Evolutionary conservation across 129 eudicot species (phyloP), one percentile per base, ranked within the genome.

Genomic region (Glebionis coronaria): DNA sequence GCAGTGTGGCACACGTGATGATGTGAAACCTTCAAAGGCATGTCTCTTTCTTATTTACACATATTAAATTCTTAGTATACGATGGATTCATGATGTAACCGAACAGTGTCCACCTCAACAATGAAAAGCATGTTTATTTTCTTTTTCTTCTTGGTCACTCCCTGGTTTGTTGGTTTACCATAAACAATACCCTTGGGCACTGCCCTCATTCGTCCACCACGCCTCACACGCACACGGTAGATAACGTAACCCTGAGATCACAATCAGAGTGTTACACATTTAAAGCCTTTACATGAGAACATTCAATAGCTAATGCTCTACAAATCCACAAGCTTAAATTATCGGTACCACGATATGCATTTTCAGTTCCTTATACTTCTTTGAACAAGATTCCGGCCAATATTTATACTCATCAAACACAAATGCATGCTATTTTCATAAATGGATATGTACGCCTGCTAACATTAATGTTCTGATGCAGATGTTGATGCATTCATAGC

Each of bases 401-500:
- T 18, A 35, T 31, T 31, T 31, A 31, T 31, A 31, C 38, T 35
- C 40, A 35, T 35, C 40, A 35, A 35, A 35, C 9, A 35, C 9
- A 35, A 35, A 35, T 35, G 40, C 40, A 35, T 35, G 40, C 54
- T 10, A 49, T 47, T n/a, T 47, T 47, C 5, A 10, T 47, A 12
- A 49, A 49, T 49, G 54, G 4, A 1, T 4, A 49, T 9, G 4
- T 47, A 3, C n/a, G 2, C 58, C 9, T 49, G 52, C 9, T 14
- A 12, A 21, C 38, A 51, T 16, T 16, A 44, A 25, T 68, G 54
- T 72, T 76, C 35, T 44, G 67, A 29, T 76, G 71, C 90, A 90
- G 97, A 87, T 87, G 95, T 90, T 38, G 97, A 84, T 57, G 93
- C 92, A 0, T 90, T 90, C 81, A 90, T 87, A 95, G 97, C 97